phyloP scores from a whole-genome alignment of 2,329 filamentous ascomycete species.

The Talaromyces sp. region DNA sequence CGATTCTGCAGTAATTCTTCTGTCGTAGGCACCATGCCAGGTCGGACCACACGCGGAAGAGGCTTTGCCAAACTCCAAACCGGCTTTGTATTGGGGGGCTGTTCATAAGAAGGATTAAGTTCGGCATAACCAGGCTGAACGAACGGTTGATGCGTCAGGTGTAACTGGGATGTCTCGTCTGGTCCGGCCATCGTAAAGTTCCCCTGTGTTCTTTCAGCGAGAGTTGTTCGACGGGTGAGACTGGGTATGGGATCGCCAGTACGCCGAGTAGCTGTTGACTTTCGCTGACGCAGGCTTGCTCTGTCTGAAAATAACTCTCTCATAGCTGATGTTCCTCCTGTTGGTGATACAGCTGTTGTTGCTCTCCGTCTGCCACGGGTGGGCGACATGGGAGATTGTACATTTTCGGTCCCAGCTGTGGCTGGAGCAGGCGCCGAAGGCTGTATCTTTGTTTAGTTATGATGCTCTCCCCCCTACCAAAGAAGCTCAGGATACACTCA shows the following conservation, averaged over 20 bases:
- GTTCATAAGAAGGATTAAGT: constrained; percentile 55
- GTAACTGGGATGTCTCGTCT: constrained; percentile 31
- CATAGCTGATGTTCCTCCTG: not conserved
- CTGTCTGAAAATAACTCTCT: constrained; percentile 2
- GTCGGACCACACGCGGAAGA: constrained; percentile 52
- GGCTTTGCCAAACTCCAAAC: constrained; percentile 56
- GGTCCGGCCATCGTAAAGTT: constrained; percentile 33
- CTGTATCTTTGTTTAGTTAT: not conserved
- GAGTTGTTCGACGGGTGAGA: constrained; percentile 25
- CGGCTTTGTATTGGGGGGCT: constrained; percentile 48
- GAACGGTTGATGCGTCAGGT: constrained; percentile 41
- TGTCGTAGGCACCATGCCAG: constrained; percentile 51
- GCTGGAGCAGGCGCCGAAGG: not conserved
- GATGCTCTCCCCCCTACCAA: not conserved
- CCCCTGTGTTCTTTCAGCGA: constrained; percentile 28
- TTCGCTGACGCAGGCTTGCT: constrained; percentile 7
- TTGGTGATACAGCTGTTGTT: not conserved
- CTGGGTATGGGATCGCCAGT: constrained; percentile 23
- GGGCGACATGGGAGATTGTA: not conserved
- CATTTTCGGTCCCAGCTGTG: not conserved
- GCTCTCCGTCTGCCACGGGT: not conserved
- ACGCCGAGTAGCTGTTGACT: constrained; percentile 11
- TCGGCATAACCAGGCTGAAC: constrained; percentile 54
- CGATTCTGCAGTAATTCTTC: constrained; percentile 36
- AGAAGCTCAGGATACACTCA: not conserved